Evolutionary conservation across 225 moss, liverwort and hornwort species (phyloP).

Genomic region (Physcomitrium patens): DNA sequence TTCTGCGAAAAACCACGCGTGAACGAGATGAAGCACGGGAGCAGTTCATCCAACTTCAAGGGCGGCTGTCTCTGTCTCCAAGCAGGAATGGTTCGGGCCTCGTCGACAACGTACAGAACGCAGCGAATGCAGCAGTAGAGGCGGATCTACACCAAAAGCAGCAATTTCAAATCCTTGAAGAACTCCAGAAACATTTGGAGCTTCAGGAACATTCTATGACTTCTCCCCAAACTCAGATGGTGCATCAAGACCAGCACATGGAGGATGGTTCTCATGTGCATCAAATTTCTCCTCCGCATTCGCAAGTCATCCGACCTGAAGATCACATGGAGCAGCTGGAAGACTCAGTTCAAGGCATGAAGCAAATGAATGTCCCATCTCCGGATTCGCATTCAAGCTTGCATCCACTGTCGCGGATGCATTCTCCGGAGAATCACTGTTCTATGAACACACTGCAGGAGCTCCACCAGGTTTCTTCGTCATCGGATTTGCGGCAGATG

Average conservation of each 20-base stretch:
- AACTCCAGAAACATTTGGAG: constrained; percentile 73
- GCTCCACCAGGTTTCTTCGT: constrained; percentile 46
- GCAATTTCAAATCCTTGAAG: constrained; percentile 51
- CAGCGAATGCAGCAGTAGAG: constrained; percentile 37
- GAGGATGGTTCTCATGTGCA: constrained; percentile 50
- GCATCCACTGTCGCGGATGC: constrained; percentile 50
- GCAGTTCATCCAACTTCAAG: constrained; percentile 63
- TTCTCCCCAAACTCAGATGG: constrained; percentile 38
- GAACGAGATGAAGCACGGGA: constrained; percentile 85
- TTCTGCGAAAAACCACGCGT: constrained; percentile 58
- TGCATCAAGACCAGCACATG: constrained; percentile 60
- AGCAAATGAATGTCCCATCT: constrained; percentile 45
- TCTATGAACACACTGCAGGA: constrained; percentile 47
- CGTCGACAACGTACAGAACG: constrained; percentile 42
- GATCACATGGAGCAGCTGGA: constrained; percentile 51
- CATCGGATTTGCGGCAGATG: constrained; percentile 52
- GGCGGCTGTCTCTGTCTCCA: constrained; percentile 60
- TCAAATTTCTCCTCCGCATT: constrained; percentile 47
- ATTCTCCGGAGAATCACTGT: constrained; percentile 58
- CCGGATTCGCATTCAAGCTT: constrained; percentile 55
- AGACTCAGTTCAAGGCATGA: constrained; percentile 48
- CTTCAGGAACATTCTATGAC: constrained; percentile 58
- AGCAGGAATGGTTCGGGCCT: constrained; percentile 60
- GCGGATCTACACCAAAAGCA: constrained; percentile 61
- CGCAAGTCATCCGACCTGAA: constrained; percentile 50